Base-by-base conservation (phyloP, 768 basidiomycete species). In the Mycena chlorophos region DNA sequence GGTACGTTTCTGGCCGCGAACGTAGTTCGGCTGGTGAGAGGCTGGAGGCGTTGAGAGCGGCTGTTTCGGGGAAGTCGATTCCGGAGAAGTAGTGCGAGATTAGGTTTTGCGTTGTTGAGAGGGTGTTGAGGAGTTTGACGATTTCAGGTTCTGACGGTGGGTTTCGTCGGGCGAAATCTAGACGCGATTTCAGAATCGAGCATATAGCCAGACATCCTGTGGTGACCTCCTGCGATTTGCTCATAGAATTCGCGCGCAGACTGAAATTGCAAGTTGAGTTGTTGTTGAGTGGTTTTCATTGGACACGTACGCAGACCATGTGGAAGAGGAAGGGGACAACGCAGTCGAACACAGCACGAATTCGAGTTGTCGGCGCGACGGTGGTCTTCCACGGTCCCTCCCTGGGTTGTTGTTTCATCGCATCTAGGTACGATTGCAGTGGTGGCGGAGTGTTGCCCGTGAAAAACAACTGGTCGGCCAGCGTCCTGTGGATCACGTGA, bases 221-320 rank as follows among this genome's bases (percentile, higher is more conserved):
- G 53, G 52, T 61, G 8, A 1, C 5, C 28, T 14, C 60, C 56
- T 4, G 30, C 27, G 10, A 61, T 48, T 13, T 57, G 52, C 5
- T 57, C 50, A 22, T 57, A 39, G 5, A 57, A 46, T 13, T 61
- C 60, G 19, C 60, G 60, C 23, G 43, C 25, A 23, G 57, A 12
- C 40, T 43, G 40, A 43, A 10, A 37, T 10, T 10, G n/a, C 10
- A 37, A n/a, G 34, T 10, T n/a, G n/a, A 10, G n/a, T 37, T 37
- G 34, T 10, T n/a, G 34, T n/a, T 37, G n/a, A 37, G 34, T 10
- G 10, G 10, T n/a, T 10, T 10, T 37, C n/a, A n/a, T n/a, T n/a
- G n/a, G n/a, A n/a, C n/a, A n/a, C n/a, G n/a, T 37, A 37, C 34
- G 12, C n/a, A n/a, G n/a, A n/a, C n/a, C 34, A n/a, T 37, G 22